Conservation (phyloP, 139 green algal genomes). For the Astrephomene gubernaculifera region DNA sequence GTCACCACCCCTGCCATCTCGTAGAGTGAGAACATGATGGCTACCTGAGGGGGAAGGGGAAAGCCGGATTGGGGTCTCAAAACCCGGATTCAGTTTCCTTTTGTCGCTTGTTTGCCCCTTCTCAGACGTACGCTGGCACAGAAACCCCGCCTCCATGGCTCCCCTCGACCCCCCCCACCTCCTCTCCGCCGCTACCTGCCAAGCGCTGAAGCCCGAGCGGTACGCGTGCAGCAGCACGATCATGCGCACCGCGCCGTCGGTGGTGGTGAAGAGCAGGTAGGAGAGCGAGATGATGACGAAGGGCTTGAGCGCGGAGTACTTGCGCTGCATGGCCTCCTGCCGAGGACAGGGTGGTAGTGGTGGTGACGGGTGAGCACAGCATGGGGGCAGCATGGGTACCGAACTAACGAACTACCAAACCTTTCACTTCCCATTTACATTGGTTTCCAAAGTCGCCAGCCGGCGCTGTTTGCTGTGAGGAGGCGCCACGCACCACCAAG, state of each 20-base stretch:
- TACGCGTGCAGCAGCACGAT: constrained; percentile 92
- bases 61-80: too few relatives aligned
- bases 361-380: background rate
- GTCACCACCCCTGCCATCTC: constrained; percentile 85
- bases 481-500: too few relatives aligned
- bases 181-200: constrained; percentile 63
- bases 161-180: constrained; percentile 51
- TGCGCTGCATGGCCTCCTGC: constrained; percentile 32
- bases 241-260: constrained; percentile 84
- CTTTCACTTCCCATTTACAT: background rate
- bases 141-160: background rate
- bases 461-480: background rate
- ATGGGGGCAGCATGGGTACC: background rate
- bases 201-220: constrained; percentile 76
- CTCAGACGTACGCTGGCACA: background rate
- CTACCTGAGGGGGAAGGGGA: constrained; percentile 66
- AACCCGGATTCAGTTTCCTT: too few relatives aligned
- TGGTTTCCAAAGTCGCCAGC: too few relatives aligned
- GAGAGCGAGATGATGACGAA: constrained; percentile 86
- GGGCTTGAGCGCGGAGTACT: constrained; percentile 70
- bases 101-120: too few relatives aligned
- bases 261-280: constrained; percentile 83
- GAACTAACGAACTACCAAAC: background rate
- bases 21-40: constrained; percentile 88
- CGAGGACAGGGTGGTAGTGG: background rate